Conservation (phyloP, 75 land plant genomes). For the Picea sitchensis region DNA sequence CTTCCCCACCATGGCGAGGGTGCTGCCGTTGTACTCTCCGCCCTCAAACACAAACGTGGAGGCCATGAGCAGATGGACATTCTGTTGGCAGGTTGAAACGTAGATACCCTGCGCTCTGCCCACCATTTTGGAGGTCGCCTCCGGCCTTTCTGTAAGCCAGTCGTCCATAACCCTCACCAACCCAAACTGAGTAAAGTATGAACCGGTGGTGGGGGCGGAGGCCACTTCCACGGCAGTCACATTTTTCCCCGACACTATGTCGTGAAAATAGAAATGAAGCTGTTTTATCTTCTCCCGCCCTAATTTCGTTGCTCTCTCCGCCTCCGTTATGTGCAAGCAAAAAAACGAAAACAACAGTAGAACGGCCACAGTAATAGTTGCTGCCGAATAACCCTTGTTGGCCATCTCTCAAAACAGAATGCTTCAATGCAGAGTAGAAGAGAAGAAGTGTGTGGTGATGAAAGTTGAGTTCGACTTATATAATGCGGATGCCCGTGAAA, state of each 20-base stretch:
- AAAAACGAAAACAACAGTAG: too few relatives aligned
- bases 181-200: conserved; percentile 15
- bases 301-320: neutral
- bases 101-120: conserved; percentile 42
- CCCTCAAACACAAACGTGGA: conserved; percentile 11
- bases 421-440: too few relatives aligned
- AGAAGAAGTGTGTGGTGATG: too few relatives aligned
- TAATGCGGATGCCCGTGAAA: too few relatives aligned
- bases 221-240: conserved; percentile 15
- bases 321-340: too few relatives aligned
- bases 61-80: conserved; percentile 14
- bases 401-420: too few relatives aligned
- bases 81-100: conserved; percentile 4
- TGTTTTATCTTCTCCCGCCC: conserved; percentile 12
- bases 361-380: too few relatives aligned
- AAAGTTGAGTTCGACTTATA: too few relatives aligned
- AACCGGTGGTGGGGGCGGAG: neutral
- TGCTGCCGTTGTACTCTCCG: conserved; percentile 28
- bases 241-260: conserved; percentile 9
- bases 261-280: conserved; percentile 30
- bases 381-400: too few relatives aligned
- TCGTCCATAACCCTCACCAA: conserved; percentile 26
- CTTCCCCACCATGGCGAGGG: conserved; percentile 18
- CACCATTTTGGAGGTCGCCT: conserved; percentile 16
- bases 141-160: conserved; percentile 23